Percentiles rank a stretch among this genome's conserved stretches.
phyloP scores from a whole-genome alignment of 306 rosid species.

The Begonia masoniana region DNA sequence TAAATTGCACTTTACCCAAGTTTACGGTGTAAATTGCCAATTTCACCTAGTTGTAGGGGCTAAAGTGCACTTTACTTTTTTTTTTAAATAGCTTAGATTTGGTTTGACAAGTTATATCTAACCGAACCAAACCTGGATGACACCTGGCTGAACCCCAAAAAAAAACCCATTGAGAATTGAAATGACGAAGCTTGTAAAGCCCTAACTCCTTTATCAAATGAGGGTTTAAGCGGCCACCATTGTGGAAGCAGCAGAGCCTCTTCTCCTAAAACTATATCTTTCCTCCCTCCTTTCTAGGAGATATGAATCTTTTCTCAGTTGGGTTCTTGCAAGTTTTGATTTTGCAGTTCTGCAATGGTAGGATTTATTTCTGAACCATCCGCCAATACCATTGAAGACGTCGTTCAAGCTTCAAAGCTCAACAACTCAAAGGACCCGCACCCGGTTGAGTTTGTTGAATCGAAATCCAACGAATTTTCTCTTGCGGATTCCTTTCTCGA shows the following conservation, averaged over 20 bases:
- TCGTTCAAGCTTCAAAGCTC: conserved; percentile 16
- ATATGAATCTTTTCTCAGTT: conserved; percentile 9
- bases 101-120: no score
- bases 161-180: neutral
- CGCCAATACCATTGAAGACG: conserved; percentile 11
- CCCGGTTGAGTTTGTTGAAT: conserved; percentile 15
- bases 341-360: conserved; percentile 19
- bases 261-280: conserved; percentile 3
- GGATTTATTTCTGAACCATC: conserved; percentile 10
- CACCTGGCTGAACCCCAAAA: neutral
- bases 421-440: conserved; percentile 16
- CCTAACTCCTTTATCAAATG: conserved; percentile 11
- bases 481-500: conserved; percentile 53
- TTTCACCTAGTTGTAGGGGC: no score
- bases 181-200: conserved; percentile 10
- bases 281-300: neutral
- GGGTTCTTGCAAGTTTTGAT: neutral
- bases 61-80: no score
- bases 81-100: no score
- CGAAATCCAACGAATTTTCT: conserved; percentile 18
- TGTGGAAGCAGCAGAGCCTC: conserved; percentile 1
- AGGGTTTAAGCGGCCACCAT: conserved; percentile 26
- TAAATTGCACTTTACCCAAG: no score
- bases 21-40: no score
- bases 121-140: neutral